phyloP scores from a whole-genome alignment of 805 yeast genomes.

The Teunomyces funiuensis region DNA sequence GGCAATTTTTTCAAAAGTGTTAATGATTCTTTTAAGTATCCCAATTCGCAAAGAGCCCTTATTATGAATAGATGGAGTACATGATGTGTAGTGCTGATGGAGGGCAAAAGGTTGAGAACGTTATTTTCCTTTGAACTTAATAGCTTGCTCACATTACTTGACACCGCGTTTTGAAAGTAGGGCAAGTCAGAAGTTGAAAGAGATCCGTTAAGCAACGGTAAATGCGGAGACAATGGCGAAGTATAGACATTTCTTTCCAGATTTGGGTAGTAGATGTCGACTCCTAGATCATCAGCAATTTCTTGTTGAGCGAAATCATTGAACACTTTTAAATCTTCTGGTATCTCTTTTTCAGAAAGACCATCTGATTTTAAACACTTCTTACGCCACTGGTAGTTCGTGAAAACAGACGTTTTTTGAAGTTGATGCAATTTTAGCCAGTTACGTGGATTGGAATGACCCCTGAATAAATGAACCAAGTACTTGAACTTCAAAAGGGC shows the following conservation, averaged over 20 bases:
- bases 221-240: constrained; percentile 15
- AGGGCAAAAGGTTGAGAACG: constrained; percentile 19
- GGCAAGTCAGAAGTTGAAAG: constrained; percentile 33
- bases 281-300: not conserved
- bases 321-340: constrained; percentile 7
- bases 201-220: constrained; percentile 30
- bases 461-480: constrained; percentile 18
- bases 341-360: not conserved
- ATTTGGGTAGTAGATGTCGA: constrained; percentile 22
- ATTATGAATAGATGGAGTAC: constrained; percentile 27
- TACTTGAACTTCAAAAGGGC: constrained; percentile 26
- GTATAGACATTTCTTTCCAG: constrained; percentile 28
- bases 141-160: constrained; percentile 11
- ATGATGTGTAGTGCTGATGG: constrained; percentile 23
- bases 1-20: constrained; percentile 20
- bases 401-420: constrained; percentile 14
- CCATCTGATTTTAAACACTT: constrained; percentile 20
- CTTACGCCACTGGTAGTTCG: constrained; percentile 23
- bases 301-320: constrained; percentile 10
- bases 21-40: constrained; percentile 25
- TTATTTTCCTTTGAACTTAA: constrained; percentile 9
- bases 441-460: constrained; percentile 17
- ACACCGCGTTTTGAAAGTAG: constrained; percentile 22
- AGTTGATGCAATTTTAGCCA: constrained; percentile 10
- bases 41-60: constrained; percentile 26